These are phyloP conservation scores for Aspergillus asperescens DNA, from an alignment of 495 filamentous ascomycete genomes.

Conservation along the genomic window DNA sequence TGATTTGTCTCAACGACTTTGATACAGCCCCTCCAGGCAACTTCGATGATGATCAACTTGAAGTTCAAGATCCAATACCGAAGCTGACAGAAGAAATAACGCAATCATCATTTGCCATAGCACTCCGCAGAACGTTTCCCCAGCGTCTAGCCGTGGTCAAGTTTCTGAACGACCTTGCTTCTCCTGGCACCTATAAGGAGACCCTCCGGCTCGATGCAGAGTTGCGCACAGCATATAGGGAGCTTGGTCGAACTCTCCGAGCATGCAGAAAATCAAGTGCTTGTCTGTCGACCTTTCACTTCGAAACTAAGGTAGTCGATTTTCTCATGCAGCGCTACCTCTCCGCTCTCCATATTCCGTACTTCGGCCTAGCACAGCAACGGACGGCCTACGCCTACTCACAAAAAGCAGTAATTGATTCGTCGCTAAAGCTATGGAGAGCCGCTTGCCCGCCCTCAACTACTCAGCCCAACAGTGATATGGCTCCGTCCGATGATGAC, in stretches of 20 bases:
- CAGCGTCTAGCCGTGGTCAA: constrained; percentile 42
- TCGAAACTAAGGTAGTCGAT: constrained; percentile 17
- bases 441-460: constrained; percentile 20
- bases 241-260: constrained; percentile 32
- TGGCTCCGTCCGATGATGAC: constrained; percentile 9
- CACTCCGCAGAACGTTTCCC: constrained; percentile 41
- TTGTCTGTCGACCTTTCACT: constrained; percentile 30
- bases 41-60: constrained; percentile 33
- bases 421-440: constrained; percentile 39
- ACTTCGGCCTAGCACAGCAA: neutral
- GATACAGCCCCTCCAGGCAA: constrained; percentile 51
- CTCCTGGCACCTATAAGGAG: constrained; percentile 30
- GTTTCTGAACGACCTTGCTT: constrained; percentile 40
- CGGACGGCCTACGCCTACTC: constrained; percentile 4
- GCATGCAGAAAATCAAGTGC: constrained; percentile 15
- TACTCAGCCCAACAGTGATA: neutral
- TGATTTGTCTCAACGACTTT: constrained; percentile 46
- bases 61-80: constrained; percentile 13
- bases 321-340: constrained; percentile 4
- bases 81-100: constrained; percentile 37
- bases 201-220: constrained; percentile 33
- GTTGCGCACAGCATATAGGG: constrained; percentile 31
- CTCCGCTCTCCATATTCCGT: constrained; percentile 4
- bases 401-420: neutral
- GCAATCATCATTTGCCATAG: constrained; percentile 39